Conservation (phyloP, 805 yeast species). For the Hermanozyma aechmeae region DNA sequence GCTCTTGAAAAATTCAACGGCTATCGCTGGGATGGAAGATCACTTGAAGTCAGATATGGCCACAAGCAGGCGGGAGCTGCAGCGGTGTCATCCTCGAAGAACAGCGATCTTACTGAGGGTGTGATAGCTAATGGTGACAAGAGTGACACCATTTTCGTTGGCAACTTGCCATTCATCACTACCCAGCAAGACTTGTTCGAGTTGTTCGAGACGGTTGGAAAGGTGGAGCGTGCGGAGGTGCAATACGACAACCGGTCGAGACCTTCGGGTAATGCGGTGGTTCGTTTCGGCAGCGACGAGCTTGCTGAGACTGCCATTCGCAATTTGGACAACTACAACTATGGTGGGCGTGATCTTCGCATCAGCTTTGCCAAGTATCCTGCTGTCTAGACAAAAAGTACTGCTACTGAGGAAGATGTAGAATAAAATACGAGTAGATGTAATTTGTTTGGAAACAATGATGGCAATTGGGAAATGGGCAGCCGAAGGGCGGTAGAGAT, state of each 20-base stretch:
- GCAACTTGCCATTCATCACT: constrained; percentile 86
- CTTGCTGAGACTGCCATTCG: constrained; percentile 68
- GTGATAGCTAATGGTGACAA: constrained; percentile 54
- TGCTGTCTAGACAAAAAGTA: too few species aligned
- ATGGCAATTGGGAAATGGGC: too few species aligned
- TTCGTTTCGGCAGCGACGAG: constrained; percentile 56
- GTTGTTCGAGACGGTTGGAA: constrained; percentile 76
- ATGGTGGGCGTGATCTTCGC: constrained; percentile 70
- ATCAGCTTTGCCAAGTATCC: constrained; percentile 60
- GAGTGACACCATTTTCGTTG: constrained; percentile 45
- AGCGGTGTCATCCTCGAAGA: too few species aligned
- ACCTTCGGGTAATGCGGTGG: constrained; percentile 80
- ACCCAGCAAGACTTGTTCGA: constrained; percentile 76
- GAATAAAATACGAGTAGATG: too few species aligned
- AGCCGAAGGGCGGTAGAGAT: too few species aligned
- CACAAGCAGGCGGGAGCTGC: constrained; percentile 7
- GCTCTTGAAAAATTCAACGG: constrained; percentile 70
- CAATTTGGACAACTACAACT: constrained; percentile 69
- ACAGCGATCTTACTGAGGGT: constrained; percentile 55
- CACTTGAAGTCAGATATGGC: constrained; percentile 74
- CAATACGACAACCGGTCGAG: constrained; percentile 49
- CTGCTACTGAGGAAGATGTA: too few species aligned
- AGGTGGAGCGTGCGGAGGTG: constrained; percentile 68
- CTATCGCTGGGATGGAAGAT: constrained; percentile 64
- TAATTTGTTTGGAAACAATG: too few species aligned